Base-by-base conservation (phyloP, 352 stramenopile species). In the Globisporangium uncinulatum region DNA sequence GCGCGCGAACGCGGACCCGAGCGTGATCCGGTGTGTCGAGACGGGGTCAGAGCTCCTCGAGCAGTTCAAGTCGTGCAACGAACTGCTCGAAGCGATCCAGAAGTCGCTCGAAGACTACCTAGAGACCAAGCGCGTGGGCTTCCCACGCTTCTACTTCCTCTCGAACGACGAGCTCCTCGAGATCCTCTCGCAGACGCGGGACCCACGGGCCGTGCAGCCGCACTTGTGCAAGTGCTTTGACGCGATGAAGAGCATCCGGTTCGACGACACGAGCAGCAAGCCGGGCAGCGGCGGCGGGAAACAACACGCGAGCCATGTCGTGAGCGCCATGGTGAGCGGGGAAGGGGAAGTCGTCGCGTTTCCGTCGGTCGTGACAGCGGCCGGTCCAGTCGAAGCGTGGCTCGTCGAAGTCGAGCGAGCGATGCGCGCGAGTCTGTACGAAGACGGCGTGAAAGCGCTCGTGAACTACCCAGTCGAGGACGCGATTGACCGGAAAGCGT, bases 151-250 rank as follows among this genome's bases (percentile, higher is more conserved):
- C 45, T 97, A 97, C 61, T 97, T 97, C 58, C 50, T 97, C 0
- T 97, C 89, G 0, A 97, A 97, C 61, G 89, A 97, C 45, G 89
- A 97, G 53, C 59, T 97, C 36, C 64, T 97, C 4, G 89, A 97
- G 50, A 97, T 97, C 59, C 66, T 97, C 0, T 95, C 81, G 1
- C 88, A 97, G 66, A 97, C 89, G 0, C 76, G 88, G 5, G 89
- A 97, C 24, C 89, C 89, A 6, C 79, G 85, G 2, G 88, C 89
- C 24, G 89, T 97, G 9, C 89, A 97, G 51, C 89, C 89, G 0
- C 89, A 97, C 65, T 69, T 97, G 29, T 79, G 78, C 4, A 97
- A 97, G 56, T 97, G 89, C 58, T 97, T 97, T 60, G 89, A 97
- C 51, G 89, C 89, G 4, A 96, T 97, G 76, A 96, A 96, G 64